Conservation (phyloP, 179 eudicot genomes). For the Beta lomatogona region DNA sequence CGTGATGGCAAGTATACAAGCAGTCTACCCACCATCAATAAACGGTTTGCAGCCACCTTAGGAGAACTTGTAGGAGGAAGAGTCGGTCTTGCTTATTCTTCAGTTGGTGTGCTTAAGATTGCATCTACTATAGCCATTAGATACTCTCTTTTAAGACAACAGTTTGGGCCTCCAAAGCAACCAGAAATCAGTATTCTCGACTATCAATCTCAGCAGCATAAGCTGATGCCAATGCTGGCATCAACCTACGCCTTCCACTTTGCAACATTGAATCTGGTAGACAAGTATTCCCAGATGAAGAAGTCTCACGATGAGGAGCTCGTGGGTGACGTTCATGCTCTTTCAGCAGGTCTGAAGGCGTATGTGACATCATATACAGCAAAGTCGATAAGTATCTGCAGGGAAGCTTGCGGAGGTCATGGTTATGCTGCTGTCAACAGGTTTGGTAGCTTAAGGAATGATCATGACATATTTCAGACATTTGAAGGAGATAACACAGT, state of each 20-base stretch:
- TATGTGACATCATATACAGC: slow-evolving; percentile 91
- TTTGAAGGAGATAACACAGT: slow-evolving; percentile 99
- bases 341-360: slow-evolving; percentile 93
- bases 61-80: slow-evolving; percentile 98
- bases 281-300: slow-evolving; percentile 86
- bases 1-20: slow-evolving; percentile 88
- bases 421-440: slow-evolving; percentile 99
- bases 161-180: slow-evolving; percentile 86
- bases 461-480: slow-evolving; percentile 97
- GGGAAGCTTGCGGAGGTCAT: slow-evolving; percentile 98
- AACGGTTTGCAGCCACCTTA: slow-evolving; percentile 87
- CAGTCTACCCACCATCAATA: slow-evolving; percentile 73
- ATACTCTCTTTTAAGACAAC: slow-evolving; percentile 83
- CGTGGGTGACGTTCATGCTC: slow-evolving; percentile 86
- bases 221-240: slow-evolving; percentile 96
- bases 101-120: slow-evolving; percentile 82
- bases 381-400: slow-evolving; percentile 79
- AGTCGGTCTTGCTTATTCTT: slow-evolving; percentile 90
- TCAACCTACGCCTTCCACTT: slow-evolving; percentile 94
- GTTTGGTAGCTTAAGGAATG: slow-evolving; percentile 94
- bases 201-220: slow-evolving; percentile 96
- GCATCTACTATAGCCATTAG: slow-evolving; percentile 73
- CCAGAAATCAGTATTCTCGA: slow-evolving; percentile 91
- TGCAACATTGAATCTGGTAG: slow-evolving; percentile 68
- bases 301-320: slow-evolving; percentile 78